These are phyloP conservation scores for Ganoderma multipileum DNA, from an alignment of 1,284 basidiomycete species.

Conservation along the genomic window DNA sequence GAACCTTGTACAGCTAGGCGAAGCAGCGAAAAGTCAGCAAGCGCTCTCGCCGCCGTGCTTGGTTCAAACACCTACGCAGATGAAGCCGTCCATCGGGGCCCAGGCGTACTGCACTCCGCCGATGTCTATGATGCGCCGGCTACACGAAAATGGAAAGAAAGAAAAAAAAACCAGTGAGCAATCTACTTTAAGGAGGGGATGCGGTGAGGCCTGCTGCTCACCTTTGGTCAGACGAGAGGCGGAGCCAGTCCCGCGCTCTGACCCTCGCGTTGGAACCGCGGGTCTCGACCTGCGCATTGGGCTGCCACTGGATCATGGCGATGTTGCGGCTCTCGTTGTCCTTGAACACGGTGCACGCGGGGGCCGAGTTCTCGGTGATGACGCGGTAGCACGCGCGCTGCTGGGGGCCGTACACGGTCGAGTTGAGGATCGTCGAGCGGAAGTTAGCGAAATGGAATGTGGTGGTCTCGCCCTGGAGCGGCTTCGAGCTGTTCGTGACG, in stretches of 20 bases:
- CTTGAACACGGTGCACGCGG: conserved; percentile 61
- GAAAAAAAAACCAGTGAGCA: too few relatives aligned
- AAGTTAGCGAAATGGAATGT: conserved; percentile 60
- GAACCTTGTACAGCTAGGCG: conserved; percentile 41
- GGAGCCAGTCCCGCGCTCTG: conserved; percentile 60
- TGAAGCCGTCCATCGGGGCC: conserved; percentile 48
- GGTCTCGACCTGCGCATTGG: conserved; percentile 60
- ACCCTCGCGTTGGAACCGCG: conserved; percentile 56
- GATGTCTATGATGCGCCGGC: conserved; percentile 51
- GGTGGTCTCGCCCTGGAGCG: conserved; percentile 44
- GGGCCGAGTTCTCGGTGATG: conserved; percentile 53
- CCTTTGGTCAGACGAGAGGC: conserved; percentile 58
- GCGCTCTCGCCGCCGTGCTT: neutral
- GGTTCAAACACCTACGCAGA: conserved; percentile 46
- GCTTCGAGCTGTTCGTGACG: conserved; percentile 32
- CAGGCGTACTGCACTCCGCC: conserved; percentile 49
- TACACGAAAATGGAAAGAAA: too few relatives aligned
- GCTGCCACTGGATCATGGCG: conserved; percentile 66
- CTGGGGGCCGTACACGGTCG: conserved; percentile 56
- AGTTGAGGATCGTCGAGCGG: conserved; percentile 59
- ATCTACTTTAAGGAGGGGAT: too few relatives aligned
- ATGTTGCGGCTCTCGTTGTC: conserved; percentile 54
- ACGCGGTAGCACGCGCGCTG: conserved; percentile 40
- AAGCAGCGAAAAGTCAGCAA: neutral
- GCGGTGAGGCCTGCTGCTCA: conserved; percentile 38